Evolutionary conservation across 2,329 filamentous ascomycete species (phyloP), one percentile per base, ranked within the genome.

Genomic region (Cladosporium oxysporum): DNA sequence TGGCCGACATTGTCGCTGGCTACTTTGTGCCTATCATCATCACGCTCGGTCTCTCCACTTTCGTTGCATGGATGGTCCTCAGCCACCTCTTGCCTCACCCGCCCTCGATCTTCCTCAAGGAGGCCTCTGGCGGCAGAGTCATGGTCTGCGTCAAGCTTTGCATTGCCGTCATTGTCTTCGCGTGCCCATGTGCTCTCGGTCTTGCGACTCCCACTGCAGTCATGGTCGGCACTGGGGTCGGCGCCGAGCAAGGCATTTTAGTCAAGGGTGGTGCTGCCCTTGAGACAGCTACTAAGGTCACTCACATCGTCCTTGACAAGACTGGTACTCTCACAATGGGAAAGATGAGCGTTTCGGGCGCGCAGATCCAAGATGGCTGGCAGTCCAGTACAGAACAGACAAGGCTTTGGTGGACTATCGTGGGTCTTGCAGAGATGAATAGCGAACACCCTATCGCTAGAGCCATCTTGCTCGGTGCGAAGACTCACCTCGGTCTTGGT

Each of bases 141-240:
- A 97, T 99, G 91, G 92, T 98, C 2, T 99, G 95, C 76, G 83
- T 98, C 69, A 96, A 98, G 82, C 88, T 99, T 18, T 98, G 95
- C 79, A 99, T 99, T 72, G 96, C 95, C 0, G 95, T 99, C 71
- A 96, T 99, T 75, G 95, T 98, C 23, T 97, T 99, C 77, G 95
- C 95, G 5, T 99, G 95, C 75, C 95, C 95, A 21, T 99, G 95
- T 76, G 95, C 95, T 1, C 87, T 99, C n/a, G 95, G 95, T 65
- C 85, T 99, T 21, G 93, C 93, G 28, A 98, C 95, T 1, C 95
- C 95, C 2, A 99, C 95, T 0, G 95, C 95, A 2, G 93, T 99
- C 76, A 98, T 99, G 95, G 95, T 99, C 33, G 95, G 95, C 52
- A 98, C 95, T n/a, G 95, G 95, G 66, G 89, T 97, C 35, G 95